phyloP scores from a whole-genome alignment of 129 eudicot genomes.

The Flaveria bidentis region DNA sequence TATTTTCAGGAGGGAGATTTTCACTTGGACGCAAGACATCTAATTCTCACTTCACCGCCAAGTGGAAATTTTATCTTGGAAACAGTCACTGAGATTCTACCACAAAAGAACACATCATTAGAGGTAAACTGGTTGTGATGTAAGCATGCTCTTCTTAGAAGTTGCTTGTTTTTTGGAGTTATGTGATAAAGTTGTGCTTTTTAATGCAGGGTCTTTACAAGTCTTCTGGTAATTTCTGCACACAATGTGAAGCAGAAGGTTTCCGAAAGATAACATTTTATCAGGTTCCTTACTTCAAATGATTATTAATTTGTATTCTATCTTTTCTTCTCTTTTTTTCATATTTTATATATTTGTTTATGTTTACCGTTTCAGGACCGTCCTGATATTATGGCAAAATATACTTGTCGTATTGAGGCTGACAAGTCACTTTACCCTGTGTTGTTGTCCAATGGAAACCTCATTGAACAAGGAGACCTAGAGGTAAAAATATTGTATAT shows the following conservation, averaged over 20 bases:
- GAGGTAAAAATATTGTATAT: conserved; percentile 51
- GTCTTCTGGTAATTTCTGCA: conserved; percentile 94
- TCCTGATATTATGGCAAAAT: conserved; percentile 96
- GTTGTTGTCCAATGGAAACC: conserved; percentile 88
- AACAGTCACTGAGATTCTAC: conserved; percentile 68
- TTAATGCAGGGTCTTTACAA: conserved; percentile 86
- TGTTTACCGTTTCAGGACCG: conserved; percentile 60
- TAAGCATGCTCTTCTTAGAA: neutral
- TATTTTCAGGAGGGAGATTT: conserved; percentile 67
- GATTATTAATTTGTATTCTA: neutral
- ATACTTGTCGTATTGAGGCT: conserved; percentile 93
- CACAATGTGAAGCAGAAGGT: conserved; percentile 99
- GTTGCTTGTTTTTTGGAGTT: neutral
- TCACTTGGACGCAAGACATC: conserved; percentile 61
- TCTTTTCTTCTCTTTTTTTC: neutral
- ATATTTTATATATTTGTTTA: neutral
- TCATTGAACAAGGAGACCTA: conserved; percentile 82
- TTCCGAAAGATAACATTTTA: conserved; percentile 89
- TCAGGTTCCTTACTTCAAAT: conserved; percentile 52
- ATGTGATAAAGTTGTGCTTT: conserved; percentile 7
- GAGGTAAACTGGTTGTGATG: conserved; percentile 49
- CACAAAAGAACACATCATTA: conserved; percentile 85
- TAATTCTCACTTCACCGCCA: conserved; percentile 73
- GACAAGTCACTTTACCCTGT: conserved; percentile 90
- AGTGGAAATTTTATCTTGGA: conserved; percentile 67